Evolutionary conservation across 441 rosid species (phyloP), one percentile per base, ranked within the genome.

Genomic region (Iberis amara): DNA sequence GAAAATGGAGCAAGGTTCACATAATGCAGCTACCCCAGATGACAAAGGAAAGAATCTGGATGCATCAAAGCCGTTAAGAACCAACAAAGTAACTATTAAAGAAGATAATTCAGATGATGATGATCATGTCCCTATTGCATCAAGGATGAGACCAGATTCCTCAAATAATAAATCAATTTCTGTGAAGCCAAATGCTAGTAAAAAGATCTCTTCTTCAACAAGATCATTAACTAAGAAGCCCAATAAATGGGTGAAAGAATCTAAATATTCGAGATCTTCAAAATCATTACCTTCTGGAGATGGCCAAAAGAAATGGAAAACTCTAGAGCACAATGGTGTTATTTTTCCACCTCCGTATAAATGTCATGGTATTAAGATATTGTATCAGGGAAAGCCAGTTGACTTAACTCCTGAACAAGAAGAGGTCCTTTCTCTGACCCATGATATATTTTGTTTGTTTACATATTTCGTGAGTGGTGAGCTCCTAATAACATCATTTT

Each of bases 271-370:
- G 0, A 89, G 76, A 57, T 85, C 96, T 4, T 78, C 86, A 0
- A 86, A 72, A 68, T 55, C 78, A 52, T 68, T 72, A 11, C 99
- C 99, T 23, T 81, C 99, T 39, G 83, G 89, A 36, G 99, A 94
- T 77, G 99, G 99, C 35, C 99, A 94, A 72, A 86, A 73, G 64
- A 94, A 94, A 71, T 94, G 97, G 99, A 89, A 80, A 55, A 89
- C 94, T 46, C 75, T 94, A 82, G 89, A 62, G 71, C 99, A 94
- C 71, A 86, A 65, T 65, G 99, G 99, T 65, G 96, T 94, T 60
- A 94, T 94, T 61, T 94, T 94, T 46, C 96, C 99, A 18, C 91
- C 97, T 75, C 79, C 91, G 21, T 94, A 94, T 76, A 70, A 61
- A 36, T 75, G 86, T 62, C 97, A 94, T 66, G 94, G 96, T 35